Evolutionary conservation across 257 asterid species (phyloP).

Genomic region (Anisodus tanguticus): DNA sequence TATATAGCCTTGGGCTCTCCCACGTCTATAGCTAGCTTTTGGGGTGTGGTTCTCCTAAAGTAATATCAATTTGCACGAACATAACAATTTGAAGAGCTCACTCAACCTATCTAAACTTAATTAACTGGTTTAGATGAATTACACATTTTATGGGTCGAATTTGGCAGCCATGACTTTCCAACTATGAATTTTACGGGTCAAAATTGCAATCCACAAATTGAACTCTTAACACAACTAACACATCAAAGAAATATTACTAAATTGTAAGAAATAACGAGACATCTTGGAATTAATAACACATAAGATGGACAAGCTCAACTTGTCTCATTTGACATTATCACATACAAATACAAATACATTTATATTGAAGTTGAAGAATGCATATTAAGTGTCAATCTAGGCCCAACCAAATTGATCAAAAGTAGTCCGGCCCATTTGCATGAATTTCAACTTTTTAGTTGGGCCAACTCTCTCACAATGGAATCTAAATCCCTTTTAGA

Average conservation of each 20-base stretch:
- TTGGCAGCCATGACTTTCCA: neutral
- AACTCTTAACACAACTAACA: neutral
- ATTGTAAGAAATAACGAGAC: neutral
- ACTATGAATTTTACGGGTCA: neutral
- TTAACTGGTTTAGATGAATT: neutral
- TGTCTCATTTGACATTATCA: neutral
- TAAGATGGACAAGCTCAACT: neutral
- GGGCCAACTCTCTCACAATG: conserved; percentile 47
- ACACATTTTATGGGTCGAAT: neutral
- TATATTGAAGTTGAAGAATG: neutral
- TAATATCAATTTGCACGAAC: too few relatives aligned
- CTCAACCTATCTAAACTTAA: neutral
- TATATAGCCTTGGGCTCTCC: too few relatives aligned
- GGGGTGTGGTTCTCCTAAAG: too few relatives aligned
- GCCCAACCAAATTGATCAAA: neutral
- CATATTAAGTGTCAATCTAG: neutral
- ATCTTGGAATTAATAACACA: neutral
- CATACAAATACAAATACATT: neutral
- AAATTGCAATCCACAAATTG: neutral
- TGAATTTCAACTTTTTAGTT: neutral
- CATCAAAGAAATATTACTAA: neutral
- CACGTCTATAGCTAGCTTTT: too few relatives aligned
- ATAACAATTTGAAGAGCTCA: too few relatives aligned
- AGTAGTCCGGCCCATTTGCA: neutral
- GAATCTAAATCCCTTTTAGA: conserved; percentile 51